Conservation (phyloP, 768 basidiomycete genomes). For the Phlegmacium glaucopus region DNA sequence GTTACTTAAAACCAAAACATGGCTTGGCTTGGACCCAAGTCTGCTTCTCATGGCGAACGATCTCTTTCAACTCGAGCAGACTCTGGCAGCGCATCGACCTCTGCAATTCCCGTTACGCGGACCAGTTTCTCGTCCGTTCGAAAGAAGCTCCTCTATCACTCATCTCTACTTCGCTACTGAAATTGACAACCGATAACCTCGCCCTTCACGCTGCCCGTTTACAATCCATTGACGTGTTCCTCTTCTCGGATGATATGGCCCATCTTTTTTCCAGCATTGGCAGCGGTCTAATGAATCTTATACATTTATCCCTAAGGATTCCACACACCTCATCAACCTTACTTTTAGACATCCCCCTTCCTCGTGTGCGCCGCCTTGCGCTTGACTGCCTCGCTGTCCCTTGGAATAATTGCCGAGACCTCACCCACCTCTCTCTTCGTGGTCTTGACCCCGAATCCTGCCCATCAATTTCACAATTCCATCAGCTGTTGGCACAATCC, state of each 20-base stretch:
- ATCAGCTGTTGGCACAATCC: conserved; percentile 29
- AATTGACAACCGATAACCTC: conserved; percentile 17
- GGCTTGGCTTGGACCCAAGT: conserved; percentile 40
- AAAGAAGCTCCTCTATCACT: conserved; percentile 32
- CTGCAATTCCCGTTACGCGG: conserved; percentile 28
- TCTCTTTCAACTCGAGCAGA: conserved; percentile 31
- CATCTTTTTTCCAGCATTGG: conserved; percentile 27
- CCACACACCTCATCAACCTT: conserved; percentile 24
- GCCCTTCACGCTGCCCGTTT: conserved; percentile 28
- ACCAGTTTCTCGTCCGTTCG: conserved; percentile 33
- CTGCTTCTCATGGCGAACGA: conserved; percentile 33
- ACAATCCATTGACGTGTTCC: conserved; percentile 31
- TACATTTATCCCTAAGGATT: conserved; percentile 31
- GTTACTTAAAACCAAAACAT: conserved; percentile 22
- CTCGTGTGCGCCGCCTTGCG: conserved; percentile 27
- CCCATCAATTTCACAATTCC: conserved; percentile 31
- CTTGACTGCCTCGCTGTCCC: conserved; percentile 32
- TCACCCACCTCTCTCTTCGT: conserved; percentile 33
- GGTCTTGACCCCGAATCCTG: conserved; percentile 26
- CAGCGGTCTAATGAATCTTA: conserved; percentile 21
- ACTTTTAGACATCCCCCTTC: conserved; percentile 23
- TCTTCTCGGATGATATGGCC: conserved; percentile 32
- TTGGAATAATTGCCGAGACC: conserved; percentile 29
- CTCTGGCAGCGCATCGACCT: conserved; percentile 41
- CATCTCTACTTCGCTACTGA: conserved; percentile 25